A percentile compares a stretch with the other conserved stretches of the same genome.
phyloP scores from a whole-genome alignment of 2,329 filamentous ascomycete genomes.

The Lachnellula arida region DNA sequence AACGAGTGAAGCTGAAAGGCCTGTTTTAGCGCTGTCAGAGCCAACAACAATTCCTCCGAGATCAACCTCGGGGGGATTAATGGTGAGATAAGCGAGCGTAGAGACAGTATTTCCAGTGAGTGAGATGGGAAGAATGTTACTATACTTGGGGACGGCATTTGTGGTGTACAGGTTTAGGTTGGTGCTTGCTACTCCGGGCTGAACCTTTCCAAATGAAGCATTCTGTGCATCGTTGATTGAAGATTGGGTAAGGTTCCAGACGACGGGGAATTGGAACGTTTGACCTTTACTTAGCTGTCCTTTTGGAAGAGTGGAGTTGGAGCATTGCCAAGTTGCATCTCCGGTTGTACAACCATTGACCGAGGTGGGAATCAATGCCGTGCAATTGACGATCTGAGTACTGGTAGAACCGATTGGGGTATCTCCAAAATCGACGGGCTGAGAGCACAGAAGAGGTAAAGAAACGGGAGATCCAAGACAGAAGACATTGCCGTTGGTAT shows the following conservation, averaged over 20 bases:
- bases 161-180: slow-evolving; percentile 37
- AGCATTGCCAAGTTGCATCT: slow-evolving; percentile 35
- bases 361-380: slow-evolving; percentile 35
- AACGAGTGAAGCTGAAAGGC: slow-evolving; percentile 31
- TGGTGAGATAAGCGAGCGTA: slow-evolving; percentile 33
- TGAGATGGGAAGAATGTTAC: slow-evolving; percentile 34
- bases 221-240: slow-evolving; percentile 24
- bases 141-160: slow-evolving; percentile 35
- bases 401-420: slow-evolving; percentile 33
- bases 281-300: slow-evolving; percentile 34
- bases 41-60: slow-evolving; percentile 38
- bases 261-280: slow-evolving; percentile 38
- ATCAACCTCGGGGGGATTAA: slow-evolving; percentile 35
- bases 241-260: slow-evolving; percentile 34
- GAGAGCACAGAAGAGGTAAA: slow-evolving; percentile 37
- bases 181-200: slow-evolving; percentile 35
- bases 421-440: slow-evolving; percentile 37
- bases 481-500: slow-evolving; percentile 31
- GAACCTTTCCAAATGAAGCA: slow-evolving; percentile 25
- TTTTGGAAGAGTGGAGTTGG: slow-evolving; percentile 36
- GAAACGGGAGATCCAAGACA: slow-evolving; percentile 39
- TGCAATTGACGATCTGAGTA: slow-evolving; percentile 34
- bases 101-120: slow-evolving; percentile 37
- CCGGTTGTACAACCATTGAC: slow-evolving; percentile 35
- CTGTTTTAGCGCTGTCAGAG: slow-evolving; percentile 24